Conservation (phyloP, 1,284 basidiomycete species). For the Caloboletus inedulis region DNA sequence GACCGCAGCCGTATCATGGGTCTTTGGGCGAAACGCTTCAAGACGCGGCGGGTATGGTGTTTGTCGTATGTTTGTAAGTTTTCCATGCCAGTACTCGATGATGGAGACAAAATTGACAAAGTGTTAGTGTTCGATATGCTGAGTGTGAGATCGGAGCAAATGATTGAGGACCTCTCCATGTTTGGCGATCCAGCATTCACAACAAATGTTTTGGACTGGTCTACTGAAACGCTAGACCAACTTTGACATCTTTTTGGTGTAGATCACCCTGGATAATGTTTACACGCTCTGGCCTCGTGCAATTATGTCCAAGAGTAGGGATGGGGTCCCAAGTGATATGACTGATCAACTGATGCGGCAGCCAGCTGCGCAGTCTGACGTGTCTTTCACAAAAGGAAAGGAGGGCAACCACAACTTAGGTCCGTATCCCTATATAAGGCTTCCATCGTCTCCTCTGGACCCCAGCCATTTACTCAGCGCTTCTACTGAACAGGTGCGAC, state of each 20-base stretch:
- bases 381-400: background rate
- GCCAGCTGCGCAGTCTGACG: background rate
- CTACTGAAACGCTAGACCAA: background rate
- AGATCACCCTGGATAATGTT: background rate
- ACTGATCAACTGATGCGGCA: background rate
- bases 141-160: too few species aligned
- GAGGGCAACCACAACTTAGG: background rate
- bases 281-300: background rate
- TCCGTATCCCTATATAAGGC: background rate
- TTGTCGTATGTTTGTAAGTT: background rate
- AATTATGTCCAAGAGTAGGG: background rate
- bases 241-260: background rate
- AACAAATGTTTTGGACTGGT: background rate
- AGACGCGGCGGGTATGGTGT: background rate
- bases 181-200: too few species aligned
- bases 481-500: slow-evolving; percentile 2
- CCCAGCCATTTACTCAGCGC: background rate
- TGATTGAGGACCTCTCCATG: too few species aligned
- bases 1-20: background rate
- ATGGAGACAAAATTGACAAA: too few species aligned
- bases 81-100: too few species aligned
- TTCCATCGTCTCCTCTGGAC: background rate
- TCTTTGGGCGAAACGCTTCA: background rate
- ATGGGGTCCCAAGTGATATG: background rate
- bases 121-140: too few species aligned